Evolutionary conservation across 805 yeast genomes (phyloP).

Genomic region (Kluyveromyces lactis): DNA sequence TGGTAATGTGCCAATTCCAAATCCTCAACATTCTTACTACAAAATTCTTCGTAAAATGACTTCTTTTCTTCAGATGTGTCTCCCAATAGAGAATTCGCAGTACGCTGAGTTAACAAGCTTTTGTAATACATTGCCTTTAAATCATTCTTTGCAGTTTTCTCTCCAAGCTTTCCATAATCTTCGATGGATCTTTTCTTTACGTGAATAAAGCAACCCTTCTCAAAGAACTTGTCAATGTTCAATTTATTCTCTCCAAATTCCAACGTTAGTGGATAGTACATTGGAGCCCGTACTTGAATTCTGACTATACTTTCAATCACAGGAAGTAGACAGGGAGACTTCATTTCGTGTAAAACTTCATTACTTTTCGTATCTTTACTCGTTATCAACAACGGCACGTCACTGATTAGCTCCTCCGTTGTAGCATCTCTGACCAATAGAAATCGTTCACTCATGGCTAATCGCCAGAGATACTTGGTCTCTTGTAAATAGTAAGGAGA

Average conservation of each 20-base stretch:
- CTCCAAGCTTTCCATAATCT: slow-evolving; percentile 2
- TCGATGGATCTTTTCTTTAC: slow-evolving; percentile 14
- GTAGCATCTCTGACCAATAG: slow-evolving; percentile 66
- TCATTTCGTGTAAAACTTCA: slow-evolving; percentile 1
- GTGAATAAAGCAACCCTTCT: slow-evolving; percentile 22
- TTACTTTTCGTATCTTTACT: slow-evolving; percentile 32
- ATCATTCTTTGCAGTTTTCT: background rate
- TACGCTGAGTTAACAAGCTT: background rate
- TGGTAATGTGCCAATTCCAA: slow-evolving; percentile 1
- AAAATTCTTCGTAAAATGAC: slow-evolving; percentile 1
- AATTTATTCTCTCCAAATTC: slow-evolving; percentile 27
- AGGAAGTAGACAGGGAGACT: slow-evolving; percentile 67
- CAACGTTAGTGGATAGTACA: slow-evolving; percentile 45
- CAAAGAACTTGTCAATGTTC: slow-evolving; percentile 18
- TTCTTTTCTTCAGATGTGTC: background rate
- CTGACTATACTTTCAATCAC: slow-evolving; percentile 39
- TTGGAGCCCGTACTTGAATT: slow-evolving; percentile 39
- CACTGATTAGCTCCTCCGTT: slow-evolving; percentile 45
- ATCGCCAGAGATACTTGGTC: slow-evolving; percentile 81
- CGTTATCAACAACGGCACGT: slow-evolving; percentile 33
- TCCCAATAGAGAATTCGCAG: background rate
- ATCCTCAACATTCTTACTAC: slow-evolving; percentile 2
- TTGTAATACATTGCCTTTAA: slow-evolving; percentile 2
- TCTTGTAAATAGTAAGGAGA: slow-evolving; percentile 63
- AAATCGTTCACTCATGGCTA: slow-evolving; percentile 75